phyloP scores from a whole-genome alignment of 2,329 filamentous ascomycete species.

The Periglandula ipomoeae region DNA sequence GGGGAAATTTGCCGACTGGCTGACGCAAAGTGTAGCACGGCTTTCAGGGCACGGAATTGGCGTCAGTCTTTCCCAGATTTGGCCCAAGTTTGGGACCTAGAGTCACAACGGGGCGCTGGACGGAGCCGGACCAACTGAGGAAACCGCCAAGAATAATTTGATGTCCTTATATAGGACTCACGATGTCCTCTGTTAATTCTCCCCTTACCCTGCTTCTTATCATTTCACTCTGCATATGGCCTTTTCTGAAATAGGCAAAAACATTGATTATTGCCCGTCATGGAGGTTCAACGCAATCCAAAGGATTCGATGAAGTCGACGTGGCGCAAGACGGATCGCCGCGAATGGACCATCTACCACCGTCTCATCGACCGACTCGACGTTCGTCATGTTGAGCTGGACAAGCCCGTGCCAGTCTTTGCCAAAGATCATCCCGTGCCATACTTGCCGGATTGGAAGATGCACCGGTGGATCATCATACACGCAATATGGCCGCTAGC shows the following conservation, averaged over 20 bases:
- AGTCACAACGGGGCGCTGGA: not conserved
- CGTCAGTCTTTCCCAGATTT: not conserved
- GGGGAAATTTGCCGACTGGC: no score
- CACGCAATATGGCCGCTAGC: constrained; percentile 4
- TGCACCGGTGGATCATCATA: constrained; percentile 23
- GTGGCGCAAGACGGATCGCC: constrained; percentile 11
- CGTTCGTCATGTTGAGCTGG: constrained; percentile 20
- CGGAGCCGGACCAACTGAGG: constrained; percentile 2
- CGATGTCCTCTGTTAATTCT: not conserved
- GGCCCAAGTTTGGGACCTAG: not conserved
- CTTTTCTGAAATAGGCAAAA: no score
- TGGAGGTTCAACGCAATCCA: constrained; percentile 10
- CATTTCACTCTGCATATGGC: no score
- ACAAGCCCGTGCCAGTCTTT: no score
- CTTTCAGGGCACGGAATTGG: not conserved
- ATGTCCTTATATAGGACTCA: not conserved
- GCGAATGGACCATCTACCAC: constrained; percentile 12
- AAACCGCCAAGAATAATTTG: not conserved
- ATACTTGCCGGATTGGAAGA: constrained; percentile 18
- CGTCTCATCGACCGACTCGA: constrained; percentile 11
- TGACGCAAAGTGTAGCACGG: no score
- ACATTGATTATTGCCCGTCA: no score
- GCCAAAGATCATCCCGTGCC: no score
- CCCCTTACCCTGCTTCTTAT: no score
- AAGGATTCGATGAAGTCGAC: constrained; percentile 16